phyloP scores from a whole-genome alignment of 2,329 filamentous ascomycete genomes.

The Penicillium thymicola region DNA sequence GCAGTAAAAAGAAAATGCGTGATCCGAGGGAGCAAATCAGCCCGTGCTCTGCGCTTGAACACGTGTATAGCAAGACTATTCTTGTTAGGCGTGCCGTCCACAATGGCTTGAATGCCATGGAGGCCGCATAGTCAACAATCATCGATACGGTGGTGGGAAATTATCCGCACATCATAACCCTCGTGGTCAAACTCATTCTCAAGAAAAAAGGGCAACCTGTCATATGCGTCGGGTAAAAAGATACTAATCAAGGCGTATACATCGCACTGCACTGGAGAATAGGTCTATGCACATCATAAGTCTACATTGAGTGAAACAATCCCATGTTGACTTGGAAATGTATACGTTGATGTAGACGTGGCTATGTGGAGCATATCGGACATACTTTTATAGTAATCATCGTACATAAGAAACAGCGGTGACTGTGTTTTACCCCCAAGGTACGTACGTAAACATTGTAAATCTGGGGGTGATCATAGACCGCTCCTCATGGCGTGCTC shows the following conservation, averaged over 20 bases:
- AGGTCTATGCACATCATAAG: background rate
- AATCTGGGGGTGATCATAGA: slow-evolving; percentile 17
- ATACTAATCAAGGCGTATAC: slow-evolving; percentile 4
- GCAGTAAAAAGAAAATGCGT: too few relatives aligned
- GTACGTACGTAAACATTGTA: background rate
- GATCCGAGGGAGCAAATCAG: too few relatives aligned
- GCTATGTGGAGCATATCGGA: slow-evolving; percentile 4
- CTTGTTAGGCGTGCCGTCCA: too few relatives aligned
- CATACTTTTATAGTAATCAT: background rate
- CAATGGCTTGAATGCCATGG: too few relatives aligned
- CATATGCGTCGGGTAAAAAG: background rate
- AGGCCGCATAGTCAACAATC: too few relatives aligned
- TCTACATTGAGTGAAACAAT: slow-evolving; percentile 20
- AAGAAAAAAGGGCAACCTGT: background rate
- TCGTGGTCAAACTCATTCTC: background rate
- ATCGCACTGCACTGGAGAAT: background rate
- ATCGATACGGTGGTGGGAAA: too few relatives aligned
- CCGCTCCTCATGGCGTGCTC: slow-evolving; percentile 21
- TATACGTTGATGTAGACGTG: slow-evolving; percentile 5
- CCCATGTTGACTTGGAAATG: slow-evolving; percentile 4
- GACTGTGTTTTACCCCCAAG: slow-evolving; percentile 9
- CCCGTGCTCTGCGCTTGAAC: too few relatives aligned
- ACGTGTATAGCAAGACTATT: too few relatives aligned
- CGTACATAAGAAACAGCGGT: slow-evolving; percentile 18
- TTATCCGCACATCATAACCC: too few relatives aligned